Base-by-base conservation (phyloP, 2,329 filamentous ascomycete species). In the Zalaria sp. region DNA sequence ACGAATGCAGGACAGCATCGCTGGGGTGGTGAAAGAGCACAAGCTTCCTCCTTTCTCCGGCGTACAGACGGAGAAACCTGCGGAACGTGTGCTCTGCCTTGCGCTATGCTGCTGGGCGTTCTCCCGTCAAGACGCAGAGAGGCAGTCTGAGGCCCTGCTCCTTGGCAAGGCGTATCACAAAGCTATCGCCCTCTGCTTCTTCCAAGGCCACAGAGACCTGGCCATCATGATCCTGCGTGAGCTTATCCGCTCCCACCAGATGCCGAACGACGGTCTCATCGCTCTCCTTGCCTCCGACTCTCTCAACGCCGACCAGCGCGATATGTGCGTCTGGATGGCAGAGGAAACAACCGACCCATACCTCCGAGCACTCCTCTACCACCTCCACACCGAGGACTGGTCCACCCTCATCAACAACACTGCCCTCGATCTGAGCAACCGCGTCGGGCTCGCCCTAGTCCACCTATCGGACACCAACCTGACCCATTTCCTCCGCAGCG, bases 361-460 rank as follows among this genome's bases (percentile, higher is more conserved):
- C 54, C 71, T 91, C 25, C 79, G 83, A 42, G 83, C 83, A 4
- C 81, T 91, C 38, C 83, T 85, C 25, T 78, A 79, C 3, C 78
- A 84, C 49, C 83, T 91, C 46, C 78, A 80, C 6, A 84, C 79
- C 0, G 80, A 81, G 4, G 74, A 86, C 56, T 91, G 85, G 85
- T 66, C 73, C 11, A 72, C 73, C 34, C 81, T 91, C 34, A 79
- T 82, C 34, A 74, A 80, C 48, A 67, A 72, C 18, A 81, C 83
- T 27, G 34, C 41, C 10, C 69, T 93, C 2, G 80, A 83, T 1
- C 71, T 91, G 2, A 72, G 77, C 8, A 83, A 89, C 55, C 78
- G 85, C 31, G 73, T 82, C 18, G 82, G 78, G 43, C 73, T 89
- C 27, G 85, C 83, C 1, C 66, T 89, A 1, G 66, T 67, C 38